These are phyloP conservation scores for Solanum peruvianum DNA, from an alignment of 257 asterid species.

Conservation along the genomic window DNA sequence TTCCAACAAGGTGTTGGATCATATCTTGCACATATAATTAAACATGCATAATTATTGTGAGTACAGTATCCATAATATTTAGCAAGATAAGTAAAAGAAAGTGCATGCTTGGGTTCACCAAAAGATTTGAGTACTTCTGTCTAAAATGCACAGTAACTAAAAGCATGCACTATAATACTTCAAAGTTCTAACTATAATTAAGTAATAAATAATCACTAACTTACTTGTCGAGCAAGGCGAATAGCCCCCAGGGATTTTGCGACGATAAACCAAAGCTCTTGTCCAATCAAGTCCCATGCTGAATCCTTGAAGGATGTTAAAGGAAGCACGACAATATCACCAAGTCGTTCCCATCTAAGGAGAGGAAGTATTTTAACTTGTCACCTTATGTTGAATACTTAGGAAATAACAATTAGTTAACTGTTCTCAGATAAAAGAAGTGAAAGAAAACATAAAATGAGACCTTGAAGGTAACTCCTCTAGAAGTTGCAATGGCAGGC, in stretches of 20 bases:
- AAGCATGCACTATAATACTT: not conserved
- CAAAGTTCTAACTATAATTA: not conserved
- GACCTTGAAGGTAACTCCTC: constrained; percentile 87
- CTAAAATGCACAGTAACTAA: not conserved
- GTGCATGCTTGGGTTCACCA: not conserved
- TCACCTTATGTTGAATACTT: not conserved
- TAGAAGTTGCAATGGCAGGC: constrained; percentile 43
- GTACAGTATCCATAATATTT: not conserved
- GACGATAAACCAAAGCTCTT: constrained; percentile 76
- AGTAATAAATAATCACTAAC: not conserved
- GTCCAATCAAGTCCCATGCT: constrained; percentile 55
- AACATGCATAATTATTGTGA: not conserved
- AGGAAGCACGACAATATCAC: constrained; percentile 83
- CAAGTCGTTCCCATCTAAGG: constrained; percentile 91
- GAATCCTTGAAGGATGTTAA: constrained; percentile 60
- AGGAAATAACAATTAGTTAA: not conserved
- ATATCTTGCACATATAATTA: not conserved
- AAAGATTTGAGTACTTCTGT: not conserved
- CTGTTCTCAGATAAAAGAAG: not conserved
- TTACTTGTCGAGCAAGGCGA: constrained; percentile 91
- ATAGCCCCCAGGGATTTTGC: constrained; percentile 66
- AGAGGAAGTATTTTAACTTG: not conserved
- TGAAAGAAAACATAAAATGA: constrained; percentile 1
- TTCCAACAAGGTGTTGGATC: not conserved
- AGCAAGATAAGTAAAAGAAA: not conserved